Percentiles rank a stretch among this genome's conserved stretches.
Evolutionary conservation across 306 rosid genomes (phyloP).

Genomic region (Calophaca sinica): DNA sequence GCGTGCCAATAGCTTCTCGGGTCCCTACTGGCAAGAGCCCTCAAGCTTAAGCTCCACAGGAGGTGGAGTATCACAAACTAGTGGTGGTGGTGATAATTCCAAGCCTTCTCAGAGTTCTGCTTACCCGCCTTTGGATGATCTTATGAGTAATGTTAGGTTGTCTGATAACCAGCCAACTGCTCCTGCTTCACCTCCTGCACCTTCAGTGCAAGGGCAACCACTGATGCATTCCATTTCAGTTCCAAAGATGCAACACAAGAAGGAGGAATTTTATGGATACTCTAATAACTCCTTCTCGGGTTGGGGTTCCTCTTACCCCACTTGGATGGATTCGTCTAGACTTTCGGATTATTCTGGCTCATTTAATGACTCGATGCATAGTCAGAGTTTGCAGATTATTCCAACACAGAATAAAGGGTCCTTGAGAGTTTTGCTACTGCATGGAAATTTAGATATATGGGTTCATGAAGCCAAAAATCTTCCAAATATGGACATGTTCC

Average conservation of each 20-base stretch:
- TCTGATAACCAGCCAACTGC: constrained; percentile 58
- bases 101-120: constrained; percentile 49
- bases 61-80: constrained; percentile 40
- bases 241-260: constrained; percentile 55
- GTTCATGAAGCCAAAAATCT: constrained; percentile 74
- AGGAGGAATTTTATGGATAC: constrained; percentile 61
- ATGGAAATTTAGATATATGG: constrained; percentile 93
- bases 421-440: constrained; percentile 80
- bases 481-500: constrained; percentile 98
- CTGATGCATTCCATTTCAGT: constrained; percentile 58
- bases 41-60: constrained; percentile 28
- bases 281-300: constrained; percentile 70
- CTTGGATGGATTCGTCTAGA: constrained; percentile 44
- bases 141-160: constrained; percentile 59
- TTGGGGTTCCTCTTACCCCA: constrained; percentile 54
- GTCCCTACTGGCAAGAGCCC: constrained; percentile 53
- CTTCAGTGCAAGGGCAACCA: constrained; percentile 46
- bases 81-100: constrained; percentile 43
- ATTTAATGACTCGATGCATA: constrained; percentile 59
- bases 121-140: constrained; percentile 71
- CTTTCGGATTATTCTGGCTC: constrained; percentile 57
- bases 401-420: constrained; percentile 74
- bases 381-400: constrained; percentile 69
- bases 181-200: constrained; percentile 55
- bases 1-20: constrained; percentile 60